These are phyloP conservation scores for Emericellopsis terricola DNA, from an alignment of 495 filamentous ascomycete genomes.

Conservation along the genomic window DNA sequence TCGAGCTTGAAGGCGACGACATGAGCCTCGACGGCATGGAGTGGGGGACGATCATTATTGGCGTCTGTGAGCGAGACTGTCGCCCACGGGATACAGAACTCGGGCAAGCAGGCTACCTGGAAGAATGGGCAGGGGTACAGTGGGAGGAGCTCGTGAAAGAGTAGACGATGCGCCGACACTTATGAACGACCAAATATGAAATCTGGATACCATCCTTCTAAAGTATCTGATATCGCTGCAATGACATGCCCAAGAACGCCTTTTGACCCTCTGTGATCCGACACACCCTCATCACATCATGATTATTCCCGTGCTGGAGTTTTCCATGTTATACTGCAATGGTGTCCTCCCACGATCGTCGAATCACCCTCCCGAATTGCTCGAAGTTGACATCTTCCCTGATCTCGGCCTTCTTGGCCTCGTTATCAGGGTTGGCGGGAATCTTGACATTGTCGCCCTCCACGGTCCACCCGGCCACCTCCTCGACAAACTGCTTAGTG, in stretches of 20 bases:
- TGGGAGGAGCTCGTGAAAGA: slow-evolving; percentile 57
- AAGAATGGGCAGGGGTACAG: slow-evolving; percentile 95
- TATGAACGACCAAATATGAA: too few relatives aligned
- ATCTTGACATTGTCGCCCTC: slow-evolving; percentile 37
- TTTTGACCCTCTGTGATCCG: background rate
- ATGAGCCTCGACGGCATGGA: slow-evolving; percentile 83
- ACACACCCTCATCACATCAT: background rate
- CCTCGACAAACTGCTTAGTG: slow-evolving; percentile 62
- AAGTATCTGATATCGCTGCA: background rate
- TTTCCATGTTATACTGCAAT: slow-evolving; percentile 20
- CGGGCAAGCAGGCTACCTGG: slow-evolving; percentile 38
- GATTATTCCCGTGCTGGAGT: background rate
- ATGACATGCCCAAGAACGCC: too few relatives aligned
- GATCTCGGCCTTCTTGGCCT: slow-evolving; percentile 90
- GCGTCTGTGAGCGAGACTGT: slow-evolving; percentile 42
- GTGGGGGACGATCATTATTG: slow-evolving; percentile 92
- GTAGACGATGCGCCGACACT: too few relatives aligned
- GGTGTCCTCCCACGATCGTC: slow-evolving; percentile 79
- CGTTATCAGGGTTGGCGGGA: slow-evolving; percentile 93
- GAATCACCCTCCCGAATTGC: slow-evolving; percentile 64
- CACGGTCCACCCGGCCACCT: slow-evolving; percentile 78
- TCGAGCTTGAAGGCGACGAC: slow-evolving; percentile 67
- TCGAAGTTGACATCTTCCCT: slow-evolving; percentile 94
- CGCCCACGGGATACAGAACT: slow-evolving; percentile 10
- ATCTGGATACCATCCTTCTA: background rate